Conservation (phyloP, 1,284 basidiomycete species). For the Mycena citricolor region DNA sequence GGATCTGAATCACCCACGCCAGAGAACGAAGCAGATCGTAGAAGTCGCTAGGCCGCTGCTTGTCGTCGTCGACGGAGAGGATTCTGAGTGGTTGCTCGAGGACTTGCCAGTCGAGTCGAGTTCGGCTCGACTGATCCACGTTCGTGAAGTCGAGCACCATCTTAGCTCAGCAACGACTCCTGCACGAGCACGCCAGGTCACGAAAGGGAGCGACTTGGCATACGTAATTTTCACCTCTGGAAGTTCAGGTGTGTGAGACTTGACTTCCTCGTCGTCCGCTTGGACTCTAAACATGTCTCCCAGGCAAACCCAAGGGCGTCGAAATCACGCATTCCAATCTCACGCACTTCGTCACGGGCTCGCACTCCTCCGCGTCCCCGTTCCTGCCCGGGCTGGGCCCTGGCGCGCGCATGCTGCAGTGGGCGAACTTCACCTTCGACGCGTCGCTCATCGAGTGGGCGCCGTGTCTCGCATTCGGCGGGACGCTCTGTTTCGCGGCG, state of each 20-base stretch:
- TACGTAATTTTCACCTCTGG: slow-evolving; percentile 1
- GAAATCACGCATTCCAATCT: not conserved
- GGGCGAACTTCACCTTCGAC: not conserved
- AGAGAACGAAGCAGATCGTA: not conserved
- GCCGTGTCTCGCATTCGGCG: not conserved
- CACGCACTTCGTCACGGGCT: not conserved
- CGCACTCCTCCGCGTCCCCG: not conserved
- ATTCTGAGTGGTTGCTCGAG: not conserved
- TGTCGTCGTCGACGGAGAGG: not conserved
- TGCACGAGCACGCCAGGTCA: too few relatives aligned
- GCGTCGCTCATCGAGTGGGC: not conserved
- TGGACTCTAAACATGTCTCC: not conserved
- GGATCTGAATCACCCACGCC: not conserved
- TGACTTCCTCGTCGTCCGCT: not conserved
- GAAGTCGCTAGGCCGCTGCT: not conserved
- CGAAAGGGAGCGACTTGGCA: not conserved
- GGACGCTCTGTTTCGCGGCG: not conserved
- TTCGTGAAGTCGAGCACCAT: not conserved
- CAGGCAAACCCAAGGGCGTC: not conserved
- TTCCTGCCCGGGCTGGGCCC: not conserved
- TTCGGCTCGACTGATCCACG: not conserved
- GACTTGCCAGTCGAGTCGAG: not conserved
- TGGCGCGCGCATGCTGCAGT: not conserved
- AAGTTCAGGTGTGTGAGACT: not conserved
- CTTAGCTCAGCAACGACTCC: too few relatives aligned